A percentile compares a stretch with the other conserved stretches of the same genome.
These are phyloP conservation scores for Lotmaria passim DNA, from an alignment of 208 protist genomes.

Conservation along the genomic window DNA sequence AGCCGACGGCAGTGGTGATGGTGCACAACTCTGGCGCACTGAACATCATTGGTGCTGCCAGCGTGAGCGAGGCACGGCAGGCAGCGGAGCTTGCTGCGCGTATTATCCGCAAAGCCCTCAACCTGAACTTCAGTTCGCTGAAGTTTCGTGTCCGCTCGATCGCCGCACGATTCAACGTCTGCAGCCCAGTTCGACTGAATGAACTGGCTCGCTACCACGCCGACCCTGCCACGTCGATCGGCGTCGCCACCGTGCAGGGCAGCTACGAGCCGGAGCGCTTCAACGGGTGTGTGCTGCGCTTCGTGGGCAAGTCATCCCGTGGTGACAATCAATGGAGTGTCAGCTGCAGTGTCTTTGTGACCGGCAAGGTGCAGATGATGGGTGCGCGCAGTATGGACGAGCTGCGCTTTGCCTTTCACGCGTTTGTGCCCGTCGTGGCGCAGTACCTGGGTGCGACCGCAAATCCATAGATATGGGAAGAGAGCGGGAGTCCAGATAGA, in stretches of 20 bases:
- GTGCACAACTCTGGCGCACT: conserved; percentile 82
- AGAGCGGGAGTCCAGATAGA: background rate
- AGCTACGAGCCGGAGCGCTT: conserved; percentile 90
- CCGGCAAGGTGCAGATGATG: conserved; percentile 82
- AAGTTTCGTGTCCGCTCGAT: conserved; percentile 86
- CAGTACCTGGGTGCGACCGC: conserved; percentile 53
- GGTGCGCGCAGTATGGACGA: conserved; percentile 84
- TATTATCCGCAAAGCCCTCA: conserved; percentile 85
- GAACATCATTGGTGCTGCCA: conserved; percentile 77
- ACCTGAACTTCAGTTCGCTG: conserved; percentile 59
- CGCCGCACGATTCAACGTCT: conserved; percentile 82
- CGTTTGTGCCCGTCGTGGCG: conserved; percentile 79
- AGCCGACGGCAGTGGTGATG: conserved; percentile 75
- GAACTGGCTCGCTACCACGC: conserved; percentile 62
- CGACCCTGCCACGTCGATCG: conserved; percentile 31
- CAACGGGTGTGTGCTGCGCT: conserved; percentile 75
- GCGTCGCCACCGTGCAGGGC: conserved; percentile 54
- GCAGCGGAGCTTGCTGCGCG: conserved; percentile 86
- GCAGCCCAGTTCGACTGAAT: conserved; percentile 80
- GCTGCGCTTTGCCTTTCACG: conserved; percentile 80
- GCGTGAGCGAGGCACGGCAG: conserved; percentile 78
- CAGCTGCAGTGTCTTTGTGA: conserved; percentile 82
- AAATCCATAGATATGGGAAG: background rate
- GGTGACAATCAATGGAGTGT: conserved; percentile 73
- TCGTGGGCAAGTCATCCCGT: conserved; percentile 53